phyloP scores from a whole-genome alignment of 164 flowering plant genomes.

The Hamamelis virginiana region DNA sequence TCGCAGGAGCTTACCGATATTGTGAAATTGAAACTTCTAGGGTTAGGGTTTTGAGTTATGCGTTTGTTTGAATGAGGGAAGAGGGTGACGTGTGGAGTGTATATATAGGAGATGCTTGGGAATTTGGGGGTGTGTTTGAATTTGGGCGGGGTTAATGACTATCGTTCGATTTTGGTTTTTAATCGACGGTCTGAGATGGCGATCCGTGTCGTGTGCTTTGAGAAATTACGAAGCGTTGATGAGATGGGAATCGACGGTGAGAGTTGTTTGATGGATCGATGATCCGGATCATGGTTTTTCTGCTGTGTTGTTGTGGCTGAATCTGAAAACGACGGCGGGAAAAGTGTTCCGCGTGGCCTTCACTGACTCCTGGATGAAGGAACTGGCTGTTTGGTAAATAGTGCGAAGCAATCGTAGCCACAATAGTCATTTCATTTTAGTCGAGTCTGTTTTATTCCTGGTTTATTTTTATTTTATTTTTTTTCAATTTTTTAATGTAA shows the following conservation, averaged over 20 bases:
- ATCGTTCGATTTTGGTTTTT: neutral
- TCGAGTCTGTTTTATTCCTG: too few species aligned
- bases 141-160: neutral
- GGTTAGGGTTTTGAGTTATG: neutral
- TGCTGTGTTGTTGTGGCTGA: too few species aligned
- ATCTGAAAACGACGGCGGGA: too few species aligned
- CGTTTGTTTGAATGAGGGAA: neutral
- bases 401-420: too few species aligned
- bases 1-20: neutral
- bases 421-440: too few species aligned
- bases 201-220: neutral
- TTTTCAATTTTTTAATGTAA: too few species aligned
- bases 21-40: neutral
- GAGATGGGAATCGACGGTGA: neutral
- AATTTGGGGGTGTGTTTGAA: neutral
- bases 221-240: neutral
- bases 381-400: too few species aligned
- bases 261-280: too few species aligned
- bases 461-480: too few species aligned
- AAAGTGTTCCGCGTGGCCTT: too few species aligned
- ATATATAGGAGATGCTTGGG: neutral
- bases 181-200: neutral
- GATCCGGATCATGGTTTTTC: too few species aligned
- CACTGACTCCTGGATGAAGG: too few species aligned
- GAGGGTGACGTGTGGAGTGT: fast-evolving